phyloP scores from a whole-genome alignment of 345 rosid genomes.

The Psidium friedrichsthalianum region DNA sequence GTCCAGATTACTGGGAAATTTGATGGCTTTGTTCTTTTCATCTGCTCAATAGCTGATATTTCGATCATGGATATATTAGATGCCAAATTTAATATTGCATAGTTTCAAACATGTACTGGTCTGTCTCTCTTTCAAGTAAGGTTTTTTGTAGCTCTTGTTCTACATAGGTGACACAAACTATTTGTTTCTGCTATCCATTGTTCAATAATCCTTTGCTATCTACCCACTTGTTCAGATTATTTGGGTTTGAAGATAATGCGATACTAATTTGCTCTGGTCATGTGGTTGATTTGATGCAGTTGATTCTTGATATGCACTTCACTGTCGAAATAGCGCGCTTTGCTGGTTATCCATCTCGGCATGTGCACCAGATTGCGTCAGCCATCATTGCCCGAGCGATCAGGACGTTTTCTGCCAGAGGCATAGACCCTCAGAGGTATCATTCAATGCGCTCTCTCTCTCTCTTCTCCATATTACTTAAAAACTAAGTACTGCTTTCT shows the following conservation, averaged over 20 bases:
- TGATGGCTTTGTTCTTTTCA: background rate
- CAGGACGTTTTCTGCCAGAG: slow-evolving; percentile 65
- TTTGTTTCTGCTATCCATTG: background rate
- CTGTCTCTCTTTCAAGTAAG: background rate
- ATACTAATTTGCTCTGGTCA: background rate
- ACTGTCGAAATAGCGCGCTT: slow-evolving; percentile 97
- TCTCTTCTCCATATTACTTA: background rate
- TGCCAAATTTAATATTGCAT: background rate
- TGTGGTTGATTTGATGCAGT: slow-evolving; percentile 33
- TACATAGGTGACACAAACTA: background rate
- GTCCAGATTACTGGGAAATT: background rate
- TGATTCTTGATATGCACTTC: slow-evolving; percentile 97
- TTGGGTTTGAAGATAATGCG: background rate
- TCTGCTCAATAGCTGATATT: background rate
- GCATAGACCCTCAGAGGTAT: slow-evolving; percentile 79
- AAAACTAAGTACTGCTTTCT: background rate
- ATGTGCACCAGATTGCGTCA: slow-evolving; percentile 75
- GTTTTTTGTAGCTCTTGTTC: background rate
- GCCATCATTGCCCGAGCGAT: slow-evolving; percentile 85
- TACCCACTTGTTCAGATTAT: background rate
- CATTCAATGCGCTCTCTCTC: background rate
- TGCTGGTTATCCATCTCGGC: slow-evolving; percentile 86
- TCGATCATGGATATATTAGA: background rate
- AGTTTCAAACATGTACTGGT: background rate
- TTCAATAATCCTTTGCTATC: background rate